Evolutionary conservation across 768 basidiomycete species (phyloP), one percentile per base, ranked within the genome.

Genomic region (Tubosaeta sp.): DNA sequence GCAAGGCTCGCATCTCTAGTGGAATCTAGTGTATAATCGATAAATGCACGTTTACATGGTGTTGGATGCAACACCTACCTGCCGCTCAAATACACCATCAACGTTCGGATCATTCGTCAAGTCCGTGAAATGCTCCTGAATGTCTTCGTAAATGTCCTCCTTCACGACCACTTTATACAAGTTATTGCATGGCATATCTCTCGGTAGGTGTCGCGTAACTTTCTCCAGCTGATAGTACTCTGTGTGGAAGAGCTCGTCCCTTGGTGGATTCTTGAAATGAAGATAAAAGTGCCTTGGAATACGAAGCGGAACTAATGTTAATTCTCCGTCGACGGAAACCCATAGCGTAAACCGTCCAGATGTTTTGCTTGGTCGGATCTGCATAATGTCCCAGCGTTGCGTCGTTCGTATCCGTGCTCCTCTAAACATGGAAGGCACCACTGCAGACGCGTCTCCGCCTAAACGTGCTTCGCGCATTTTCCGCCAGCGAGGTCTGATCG

Each of bases 211-310:
- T 16, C 88, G 76, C 2, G 80, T 79, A 12, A 93, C 87, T 52
- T 86, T 82, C 54, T 90, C 85, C 54, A 75, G 75, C 13, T 80
- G 68, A 64, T 95, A 95, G 58, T 78, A 74, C 34, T 84, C 81
- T 3, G 79, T 73, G 30, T 74, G 81, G 69, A 94, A 94, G 24
- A 85, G 69, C 3, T 76, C 77, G n/a, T 79, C 73, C n/a, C 73
- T 76, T 0, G 85, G 76, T 0, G 84, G 75, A 19, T 77, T 79
- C 66, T 93, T 86, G 50, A 95, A 76, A 63, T 97, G 94, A 52
- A 98, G 76, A 68, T 95, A 97, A 68, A 98, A 96, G 61, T 94
- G 85, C 31, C 95, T 82, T 3, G 90, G 86, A 39, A 99, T 85
- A 2, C 93, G 83, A 16, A 99, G 75, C 13, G 88, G 83, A 21